Conservation (phyloP, 1,139 yeast genomes). For the Blastobotrys petasosporus region DNA sequence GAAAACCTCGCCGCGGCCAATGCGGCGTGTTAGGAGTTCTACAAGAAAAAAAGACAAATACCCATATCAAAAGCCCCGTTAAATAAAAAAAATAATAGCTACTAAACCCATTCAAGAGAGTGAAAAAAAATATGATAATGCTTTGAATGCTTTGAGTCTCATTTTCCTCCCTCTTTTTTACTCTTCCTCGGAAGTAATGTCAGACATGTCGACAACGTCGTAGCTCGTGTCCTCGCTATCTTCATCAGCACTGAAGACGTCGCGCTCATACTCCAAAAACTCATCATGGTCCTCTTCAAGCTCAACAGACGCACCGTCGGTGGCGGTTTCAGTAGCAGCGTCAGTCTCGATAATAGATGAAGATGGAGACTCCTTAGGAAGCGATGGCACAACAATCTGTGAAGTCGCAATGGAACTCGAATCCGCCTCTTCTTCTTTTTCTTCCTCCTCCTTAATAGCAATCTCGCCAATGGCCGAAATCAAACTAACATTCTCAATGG, state of each 20-base stretch:
- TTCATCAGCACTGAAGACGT: conserved; percentile 9
- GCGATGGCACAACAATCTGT: conserved; percentile 22
- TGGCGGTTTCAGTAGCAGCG: background rate
- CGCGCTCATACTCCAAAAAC: conserved; percentile 7
- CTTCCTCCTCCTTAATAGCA: conserved; percentile 1
- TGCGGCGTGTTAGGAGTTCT: background rate
- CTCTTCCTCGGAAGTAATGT: conserved; percentile 14
- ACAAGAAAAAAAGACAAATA: background rate
- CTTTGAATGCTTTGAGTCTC: too few relatives aligned
- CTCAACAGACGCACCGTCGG: background rate
- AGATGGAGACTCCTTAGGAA: conserved; percentile 20
- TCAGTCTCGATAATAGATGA: conserved; percentile 7
- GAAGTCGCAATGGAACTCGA: conserved; percentile 14
- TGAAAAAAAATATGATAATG: background rate
- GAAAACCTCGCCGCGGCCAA: background rate
- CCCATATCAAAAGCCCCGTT: too few relatives aligned
- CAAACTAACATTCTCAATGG: too few relatives aligned
- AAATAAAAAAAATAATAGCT: too few relatives aligned
- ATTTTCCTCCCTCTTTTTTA: background rate
- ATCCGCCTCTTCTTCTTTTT: background rate
- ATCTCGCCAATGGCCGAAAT: too few relatives aligned
- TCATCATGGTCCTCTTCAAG: conserved; percentile 4
- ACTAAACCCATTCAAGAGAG: background rate
- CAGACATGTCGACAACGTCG: conserved; percentile 19
- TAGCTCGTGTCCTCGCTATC: conserved; percentile 13